Evolutionary conservation across 768 basidiomycete genomes (phyloP).

Genomic region (Symmetrospora coprosmae): DNA sequence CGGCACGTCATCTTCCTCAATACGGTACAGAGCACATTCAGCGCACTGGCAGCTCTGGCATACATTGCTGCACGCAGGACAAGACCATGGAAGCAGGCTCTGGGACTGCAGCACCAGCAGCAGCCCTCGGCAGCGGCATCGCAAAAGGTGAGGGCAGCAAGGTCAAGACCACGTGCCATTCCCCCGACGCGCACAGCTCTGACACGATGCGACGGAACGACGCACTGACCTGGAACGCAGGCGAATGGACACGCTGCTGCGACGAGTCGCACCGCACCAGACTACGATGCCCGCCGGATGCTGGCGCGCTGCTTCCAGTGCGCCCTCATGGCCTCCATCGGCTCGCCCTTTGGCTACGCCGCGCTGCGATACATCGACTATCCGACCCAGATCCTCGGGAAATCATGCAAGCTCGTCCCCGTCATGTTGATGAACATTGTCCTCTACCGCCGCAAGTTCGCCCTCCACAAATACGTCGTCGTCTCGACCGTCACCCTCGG

Average conservation of each 20-base stretch:
- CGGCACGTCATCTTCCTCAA: constrained; percentile 72
- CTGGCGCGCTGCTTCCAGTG: constrained; percentile 21
- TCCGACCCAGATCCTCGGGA: constrained; percentile 96
- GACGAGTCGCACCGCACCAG: neutral
- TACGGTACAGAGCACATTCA: constrained; percentile 65
- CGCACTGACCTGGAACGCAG: too few relatives aligned
- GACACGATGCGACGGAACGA: too few relatives aligned
- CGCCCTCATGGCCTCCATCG: constrained; percentile 70
- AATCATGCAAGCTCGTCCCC: constrained; percentile 97
- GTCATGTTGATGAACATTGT: constrained; percentile 96
- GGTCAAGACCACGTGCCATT: too few relatives aligned
- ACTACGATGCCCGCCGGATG: neutral
- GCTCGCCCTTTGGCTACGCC: constrained; percentile 91
- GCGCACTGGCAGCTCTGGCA: constrained; percentile 51
- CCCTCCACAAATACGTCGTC: constrained; percentile 86
- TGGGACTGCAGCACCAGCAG: constrained; percentile 55
- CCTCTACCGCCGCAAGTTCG: constrained; percentile 81
- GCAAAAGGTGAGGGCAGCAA: constrained; percentile 40
- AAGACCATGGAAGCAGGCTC: constrained; percentile 41
- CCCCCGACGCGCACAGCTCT: too few relatives aligned
- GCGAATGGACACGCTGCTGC: too few relatives aligned
- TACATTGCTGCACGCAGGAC: constrained; percentile 51
- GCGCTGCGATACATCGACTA: constrained; percentile 90
- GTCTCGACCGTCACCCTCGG: constrained; percentile 80
- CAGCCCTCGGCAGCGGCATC: too few relatives aligned